phyloP scores from a whole-genome alignment of 106 monocot genomes.

The Dendrobium catenatum region DNA sequence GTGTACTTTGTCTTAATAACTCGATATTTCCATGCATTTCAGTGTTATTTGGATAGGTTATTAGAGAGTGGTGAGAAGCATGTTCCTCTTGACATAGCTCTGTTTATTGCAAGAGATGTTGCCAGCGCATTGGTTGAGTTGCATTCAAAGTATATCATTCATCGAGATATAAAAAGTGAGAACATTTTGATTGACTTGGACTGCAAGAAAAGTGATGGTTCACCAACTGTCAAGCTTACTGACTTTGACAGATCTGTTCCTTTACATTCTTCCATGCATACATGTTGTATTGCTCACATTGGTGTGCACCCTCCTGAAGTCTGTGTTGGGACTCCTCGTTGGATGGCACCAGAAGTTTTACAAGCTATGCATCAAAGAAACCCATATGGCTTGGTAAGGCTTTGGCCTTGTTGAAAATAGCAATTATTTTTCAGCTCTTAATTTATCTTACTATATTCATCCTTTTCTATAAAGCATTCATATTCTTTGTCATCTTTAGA shows the following conservation, averaged over 20 bases:
- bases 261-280: conserved; percentile 54
- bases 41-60: conserved; percentile 68
- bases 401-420: not conserved
- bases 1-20: not conserved
- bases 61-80: conserved; percentile 51
- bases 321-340: conserved; percentile 93
- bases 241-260: conserved; percentile 96
- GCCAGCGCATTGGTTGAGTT: conserved; percentile 78
- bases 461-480: not conserved
- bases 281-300: conserved; percentile 84
- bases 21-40: conserved; percentile 5
- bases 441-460: not conserved
- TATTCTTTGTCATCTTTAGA: not conserved
- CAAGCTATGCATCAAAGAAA: conserved; percentile 63
- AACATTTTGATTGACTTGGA: conserved; percentile 85
- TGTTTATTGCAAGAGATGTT: conserved; percentile 70
- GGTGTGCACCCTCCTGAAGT: conserved; percentile 78
- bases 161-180: conserved; percentile 95
- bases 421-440: not conserved
- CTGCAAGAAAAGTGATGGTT: conserved; percentile 41
- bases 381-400: conserved; percentile 74
- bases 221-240: conserved; percentile 77
- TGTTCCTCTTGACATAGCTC: conserved; percentile 53
- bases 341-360: conserved; percentile 98
- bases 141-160: conserved; percentile 89